Conservation (phyloP, 345 rosid species). For the Camelina laxa region DNA sequence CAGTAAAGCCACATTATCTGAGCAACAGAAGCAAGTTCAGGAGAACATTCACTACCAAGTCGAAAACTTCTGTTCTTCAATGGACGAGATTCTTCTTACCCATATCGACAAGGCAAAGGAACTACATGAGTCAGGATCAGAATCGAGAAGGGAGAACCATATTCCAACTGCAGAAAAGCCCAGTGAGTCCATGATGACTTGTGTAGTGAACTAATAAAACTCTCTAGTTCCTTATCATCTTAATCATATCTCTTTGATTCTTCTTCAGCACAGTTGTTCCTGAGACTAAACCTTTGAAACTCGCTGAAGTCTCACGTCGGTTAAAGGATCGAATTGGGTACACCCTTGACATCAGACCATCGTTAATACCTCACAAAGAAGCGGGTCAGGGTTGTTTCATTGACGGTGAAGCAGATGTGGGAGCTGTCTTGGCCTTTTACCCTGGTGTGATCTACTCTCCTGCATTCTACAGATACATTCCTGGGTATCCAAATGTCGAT, state of each 20-base stretch:
- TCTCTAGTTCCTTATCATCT: constrained; percentile 16
- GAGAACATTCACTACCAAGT: constrained; percentile 78
- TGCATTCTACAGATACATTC: constrained; percentile 74
- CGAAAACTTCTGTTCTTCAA: constrained; percentile 53
- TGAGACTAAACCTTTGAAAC: constrained; percentile 65
- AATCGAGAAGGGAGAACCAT: constrained; percentile 38
- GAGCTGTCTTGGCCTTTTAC: constrained; percentile 80
- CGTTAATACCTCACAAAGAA: constrained; percentile 72
- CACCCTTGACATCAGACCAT: constrained; percentile 65
- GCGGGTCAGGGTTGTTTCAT: constrained; percentile 81
- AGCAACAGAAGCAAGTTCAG: constrained; percentile 84
- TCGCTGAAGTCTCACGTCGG: constrained; percentile 56
- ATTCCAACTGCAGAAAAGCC: constrained; percentile 41
- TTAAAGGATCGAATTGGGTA: constrained; percentile 73
- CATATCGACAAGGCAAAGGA: constrained; percentile 33
- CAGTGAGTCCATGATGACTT: constrained; percentile 51
- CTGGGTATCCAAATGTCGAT: constrained; percentile 77
- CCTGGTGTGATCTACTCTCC: constrained; percentile 84
- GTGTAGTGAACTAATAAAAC: constrained; percentile 2
- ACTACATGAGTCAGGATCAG: constrained; percentile 31
- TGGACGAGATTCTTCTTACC: constrained; percentile 73
- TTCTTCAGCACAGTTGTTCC: constrained; percentile 77
- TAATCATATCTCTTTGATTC: constrained; percentile 48
- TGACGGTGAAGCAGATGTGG: constrained; percentile 78
- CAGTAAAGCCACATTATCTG: constrained; percentile 64